These are phyloP conservation scores for Claviceps quebecensis DNA, from an alignment of 2,329 filamentous ascomycete genomes.

Conservation along the genomic window DNA sequence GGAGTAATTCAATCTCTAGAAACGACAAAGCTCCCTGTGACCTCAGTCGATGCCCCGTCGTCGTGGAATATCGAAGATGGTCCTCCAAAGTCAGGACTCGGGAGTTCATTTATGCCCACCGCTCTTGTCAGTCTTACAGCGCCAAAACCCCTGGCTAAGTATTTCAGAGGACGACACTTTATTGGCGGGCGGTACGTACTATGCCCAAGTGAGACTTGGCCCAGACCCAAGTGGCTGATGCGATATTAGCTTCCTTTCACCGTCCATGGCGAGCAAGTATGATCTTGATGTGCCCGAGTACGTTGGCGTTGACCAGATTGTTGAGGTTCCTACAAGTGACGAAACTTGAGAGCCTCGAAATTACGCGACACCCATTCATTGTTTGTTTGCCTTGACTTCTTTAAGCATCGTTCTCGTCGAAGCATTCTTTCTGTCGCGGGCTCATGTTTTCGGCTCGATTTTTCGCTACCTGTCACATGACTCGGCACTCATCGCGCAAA, in stretches of 20 bases:
- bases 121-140: constrained; percentile 81
- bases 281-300: constrained; percentile 71
- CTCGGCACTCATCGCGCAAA: constrained; percentile 37
- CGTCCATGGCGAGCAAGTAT: constrained; percentile 71
- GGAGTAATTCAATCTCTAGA: constrained; percentile 66
- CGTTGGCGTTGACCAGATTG: constrained; percentile 74
- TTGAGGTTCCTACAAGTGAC: constrained; percentile 48
- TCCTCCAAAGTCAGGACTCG: constrained; percentile 62
- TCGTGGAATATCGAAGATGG: constrained; percentile 89
- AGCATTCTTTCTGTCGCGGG: neutral
- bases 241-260: constrained; percentile 56
- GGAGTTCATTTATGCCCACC: constrained; percentile 65
- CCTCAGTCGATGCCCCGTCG: constrained; percentile 83
- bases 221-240: constrained; percentile 7
- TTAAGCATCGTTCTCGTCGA: neutral
- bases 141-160: constrained; percentile 76
- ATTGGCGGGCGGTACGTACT: constrained; percentile 60
- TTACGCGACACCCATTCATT: too few relatives aligned
- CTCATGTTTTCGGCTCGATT: neutral
- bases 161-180: constrained; percentile 81
- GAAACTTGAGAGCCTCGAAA: constrained; percentile 31
- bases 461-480: constrained; percentile 31
- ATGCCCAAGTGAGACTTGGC: neutral
- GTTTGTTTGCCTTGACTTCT: neutral
- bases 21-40: constrained; percentile 58